Evolutionary conservation across 1,284 basidiomycete genomes (phyloP).

Genomic region (Irpex rosettiformis): DNA sequence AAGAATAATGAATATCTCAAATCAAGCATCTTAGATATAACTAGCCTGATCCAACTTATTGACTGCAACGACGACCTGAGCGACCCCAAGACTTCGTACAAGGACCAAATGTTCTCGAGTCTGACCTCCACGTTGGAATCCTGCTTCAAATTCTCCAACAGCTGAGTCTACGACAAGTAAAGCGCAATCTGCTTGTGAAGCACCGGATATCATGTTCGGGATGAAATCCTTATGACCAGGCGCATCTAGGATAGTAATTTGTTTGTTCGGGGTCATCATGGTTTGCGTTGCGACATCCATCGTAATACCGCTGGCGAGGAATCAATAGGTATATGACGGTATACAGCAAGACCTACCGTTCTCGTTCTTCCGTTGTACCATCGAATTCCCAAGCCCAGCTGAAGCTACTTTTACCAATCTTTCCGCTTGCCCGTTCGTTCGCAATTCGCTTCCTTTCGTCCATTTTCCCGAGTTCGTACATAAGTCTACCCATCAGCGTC

Average conservation of each 20-base stretch:
- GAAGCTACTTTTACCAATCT: conserved; percentile 92
- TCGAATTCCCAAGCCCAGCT: conserved; percentile 98
- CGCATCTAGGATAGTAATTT: conserved; percentile 92
- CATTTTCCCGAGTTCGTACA: conserved; percentile 89
- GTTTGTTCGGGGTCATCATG: conserved; percentile 73
- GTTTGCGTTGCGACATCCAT: conserved; percentile 94
- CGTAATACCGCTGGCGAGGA: conserved; percentile 79
- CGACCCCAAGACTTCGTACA: conserved; percentile 92
- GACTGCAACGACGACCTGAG: conserved; percentile 88
- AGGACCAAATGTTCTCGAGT: conserved; percentile 95
- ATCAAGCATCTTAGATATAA: conserved; percentile 1
- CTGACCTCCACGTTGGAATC: conserved; percentile 92
- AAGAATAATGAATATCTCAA: conserved; percentile 12
- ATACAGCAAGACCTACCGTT: conserved; percentile 56
- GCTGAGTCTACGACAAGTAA: conserved; percentile 93
- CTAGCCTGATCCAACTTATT: conserved; percentile 91
- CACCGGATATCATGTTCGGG: conserved; percentile 99
- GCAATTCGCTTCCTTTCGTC: conserved; percentile 82
- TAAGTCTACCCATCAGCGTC: conserved; percentile 91
- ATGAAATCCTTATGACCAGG: conserved; percentile 98
- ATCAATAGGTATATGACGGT: background rate
- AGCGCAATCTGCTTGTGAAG: conserved; percentile 95
- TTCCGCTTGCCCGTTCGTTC: conserved; percentile 90
- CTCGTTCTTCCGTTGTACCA: conserved; percentile 89
- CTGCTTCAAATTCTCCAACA: conserved; percentile 92